phyloP scores from a whole-genome alignment of 768 basidiomycete species.

The Trametopsis cervina region DNA sequence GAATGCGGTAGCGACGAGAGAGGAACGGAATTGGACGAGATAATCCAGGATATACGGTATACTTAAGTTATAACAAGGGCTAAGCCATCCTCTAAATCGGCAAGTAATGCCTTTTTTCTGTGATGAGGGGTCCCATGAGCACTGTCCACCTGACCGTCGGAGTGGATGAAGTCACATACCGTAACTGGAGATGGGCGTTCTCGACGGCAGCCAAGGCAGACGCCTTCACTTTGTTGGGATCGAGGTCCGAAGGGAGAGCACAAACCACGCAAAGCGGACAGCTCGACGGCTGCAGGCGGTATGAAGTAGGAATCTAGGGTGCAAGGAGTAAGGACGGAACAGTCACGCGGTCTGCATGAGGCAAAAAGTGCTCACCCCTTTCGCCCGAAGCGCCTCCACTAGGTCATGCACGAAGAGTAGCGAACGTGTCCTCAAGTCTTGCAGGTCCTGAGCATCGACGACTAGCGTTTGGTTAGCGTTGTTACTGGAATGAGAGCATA shows the following conservation, averaged over 20 bases:
- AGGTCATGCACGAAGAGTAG: constrained; percentile 60
- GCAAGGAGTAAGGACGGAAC: constrained; percentile 9
- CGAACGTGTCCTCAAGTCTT: constrained; percentile 55
- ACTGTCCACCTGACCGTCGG: constrained; percentile 1
- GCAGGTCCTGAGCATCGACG: constrained; percentile 61
- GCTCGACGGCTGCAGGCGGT: constrained; percentile 54
- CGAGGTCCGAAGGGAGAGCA: constrained; percentile 38
- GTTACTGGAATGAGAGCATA: background rate
- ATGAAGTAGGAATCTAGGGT: constrained; percentile 51
- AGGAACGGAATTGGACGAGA: background rate
- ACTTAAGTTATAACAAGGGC: constrained; percentile 50
- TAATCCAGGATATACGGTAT: constrained; percentile 5
- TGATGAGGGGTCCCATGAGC: background rate
- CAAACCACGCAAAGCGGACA: constrained; percentile 55
- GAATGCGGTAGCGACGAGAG: too few species aligned
- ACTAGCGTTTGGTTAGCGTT: constrained; percentile 33
- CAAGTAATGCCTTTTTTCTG: constrained; percentile 45
- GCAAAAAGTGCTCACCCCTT: constrained; percentile 38
- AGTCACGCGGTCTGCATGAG: constrained; percentile 1
- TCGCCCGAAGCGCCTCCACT: constrained; percentile 48
- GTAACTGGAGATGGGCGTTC: constrained; percentile 33
- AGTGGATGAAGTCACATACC: constrained; percentile 26
- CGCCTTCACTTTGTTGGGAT: constrained; percentile 34
- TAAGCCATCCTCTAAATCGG: constrained; percentile 43
- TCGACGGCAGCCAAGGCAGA: constrained; percentile 40